phyloP scores from a whole-genome alignment of 2,329 filamentous ascomycete species.

The Calonectria montana region DNA sequence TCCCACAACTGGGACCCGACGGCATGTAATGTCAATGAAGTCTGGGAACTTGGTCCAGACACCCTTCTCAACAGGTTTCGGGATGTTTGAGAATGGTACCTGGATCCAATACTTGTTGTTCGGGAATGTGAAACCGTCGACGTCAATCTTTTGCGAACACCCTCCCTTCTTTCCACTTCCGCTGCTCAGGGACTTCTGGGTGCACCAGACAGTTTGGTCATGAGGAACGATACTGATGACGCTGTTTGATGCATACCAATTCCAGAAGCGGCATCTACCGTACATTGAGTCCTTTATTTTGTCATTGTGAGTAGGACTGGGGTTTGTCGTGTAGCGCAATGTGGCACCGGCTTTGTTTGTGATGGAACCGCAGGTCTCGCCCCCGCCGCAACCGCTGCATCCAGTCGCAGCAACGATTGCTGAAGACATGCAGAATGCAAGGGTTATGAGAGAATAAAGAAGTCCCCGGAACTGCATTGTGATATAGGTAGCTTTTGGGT shows the following conservation, averaged over 20 bases:
- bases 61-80: background rate
- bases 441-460: background rate
- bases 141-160: background rate
- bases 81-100: background rate
- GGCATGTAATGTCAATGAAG: background rate
- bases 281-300: background rate
- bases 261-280: background rate
- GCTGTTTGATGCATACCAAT: background rate
- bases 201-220: background rate
- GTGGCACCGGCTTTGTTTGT: background rate
- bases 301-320: background rate
- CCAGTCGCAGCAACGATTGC: background rate
- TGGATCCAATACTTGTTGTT: slow-evolving; percentile 1
- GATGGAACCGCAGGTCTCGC: background rate
- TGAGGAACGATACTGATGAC: background rate
- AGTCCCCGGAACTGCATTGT: background rate
- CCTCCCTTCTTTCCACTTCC: background rate
- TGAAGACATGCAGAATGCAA: background rate
- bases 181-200: background rate
- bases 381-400: background rate
- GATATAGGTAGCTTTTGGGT: background rate
- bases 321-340: background rate
- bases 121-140: background rate
- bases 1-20: background rate
- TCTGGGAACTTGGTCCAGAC: background rate